Evolutionary conservation across 331 rosid species (phyloP).

Genomic region (Dryas integrifolia): DNA sequence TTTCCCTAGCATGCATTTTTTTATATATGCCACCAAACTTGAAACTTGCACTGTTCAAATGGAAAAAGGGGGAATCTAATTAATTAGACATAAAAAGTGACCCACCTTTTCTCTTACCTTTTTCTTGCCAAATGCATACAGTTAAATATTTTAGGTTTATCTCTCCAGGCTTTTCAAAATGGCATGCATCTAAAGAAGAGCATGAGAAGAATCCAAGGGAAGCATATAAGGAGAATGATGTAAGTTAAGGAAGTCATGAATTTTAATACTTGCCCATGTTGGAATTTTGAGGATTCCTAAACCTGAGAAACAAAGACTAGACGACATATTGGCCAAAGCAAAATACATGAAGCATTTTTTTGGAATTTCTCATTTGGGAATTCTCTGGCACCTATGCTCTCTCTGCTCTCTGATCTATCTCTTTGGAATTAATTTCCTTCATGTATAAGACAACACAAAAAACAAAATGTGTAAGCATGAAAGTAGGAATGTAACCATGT

Average conservation of each 20-base stretch:
- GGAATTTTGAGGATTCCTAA: constrained; percentile 62
- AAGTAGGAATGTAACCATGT: constrained; percentile 55
- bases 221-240: constrained; percentile 46
- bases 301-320: constrained; percentile 47
- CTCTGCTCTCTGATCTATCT: constrained; percentile 15
- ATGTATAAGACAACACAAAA: constrained; percentile 21
- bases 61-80: constrained; percentile 30
- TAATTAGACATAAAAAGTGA: constrained; percentile 31
- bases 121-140: not conserved
- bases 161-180: constrained; percentile 24
- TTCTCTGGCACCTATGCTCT: constrained; percentile 40
- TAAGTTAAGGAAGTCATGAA: constrained; percentile 36
- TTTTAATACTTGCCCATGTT: constrained; percentile 29
- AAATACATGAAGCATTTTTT: constrained; percentile 35
- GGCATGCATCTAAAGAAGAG: constrained; percentile 33
- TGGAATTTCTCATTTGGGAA: constrained; percentile 47
- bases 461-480: constrained; percentile 52
- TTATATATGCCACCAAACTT: not conserved
- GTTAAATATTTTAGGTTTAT: not conserved
- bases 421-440: not conserved
- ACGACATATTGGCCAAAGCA: constrained; percentile 50
- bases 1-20: not conserved
- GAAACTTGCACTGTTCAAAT: constrained; percentile 22
- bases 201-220: constrained; percentile 52
- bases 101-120: constrained; percentile 5